Evolutionary conservation across 768 basidiomycete species (phyloP).

Genomic region (Boletus sensibilis): DNA sequence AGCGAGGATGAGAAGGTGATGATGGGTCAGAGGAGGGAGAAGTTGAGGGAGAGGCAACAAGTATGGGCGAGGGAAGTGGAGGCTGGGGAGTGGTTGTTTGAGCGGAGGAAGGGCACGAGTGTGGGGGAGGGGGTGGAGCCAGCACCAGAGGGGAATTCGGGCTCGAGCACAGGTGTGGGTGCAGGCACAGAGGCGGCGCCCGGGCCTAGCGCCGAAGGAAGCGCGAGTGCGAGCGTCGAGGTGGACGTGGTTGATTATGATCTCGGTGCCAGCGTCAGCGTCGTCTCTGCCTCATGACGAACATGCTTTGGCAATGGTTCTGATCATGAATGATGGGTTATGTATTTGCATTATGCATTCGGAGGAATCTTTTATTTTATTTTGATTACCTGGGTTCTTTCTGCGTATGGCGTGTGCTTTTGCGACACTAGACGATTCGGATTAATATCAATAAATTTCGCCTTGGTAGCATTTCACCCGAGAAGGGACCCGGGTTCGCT

Average conservation of each 20-base stretch:
- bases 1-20: conserved; percentile 8
- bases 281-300: conserved; percentile 9
- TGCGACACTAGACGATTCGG: too few relatives aligned
- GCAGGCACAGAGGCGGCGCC: neutral
- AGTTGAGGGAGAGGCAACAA: conserved; percentile 11
- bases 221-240: neutral
- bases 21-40: neutral
- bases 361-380: neutral
- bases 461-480: too few relatives aligned
- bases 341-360: neutral
- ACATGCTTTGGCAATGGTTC: neutral
- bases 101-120: neutral
- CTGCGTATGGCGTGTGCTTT: too few relatives aligned
- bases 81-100: conserved; percentile 13
- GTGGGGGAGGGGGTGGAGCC: neutral
- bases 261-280: neutral
- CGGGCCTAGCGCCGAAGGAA: neutral
- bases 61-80: conserved; percentile 17
- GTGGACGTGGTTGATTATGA: neutral
- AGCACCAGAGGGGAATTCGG: neutral
- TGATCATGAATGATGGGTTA: neutral
- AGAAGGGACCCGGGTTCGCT: too few relatives aligned
- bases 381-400: neutral
- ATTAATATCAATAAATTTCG: too few relatives aligned
- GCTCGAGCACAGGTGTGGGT: neutral